phyloP scores from a whole-genome alignment of 2,329 filamentous ascomycete genomes.

The Trichophaea hybrida region DNA sequence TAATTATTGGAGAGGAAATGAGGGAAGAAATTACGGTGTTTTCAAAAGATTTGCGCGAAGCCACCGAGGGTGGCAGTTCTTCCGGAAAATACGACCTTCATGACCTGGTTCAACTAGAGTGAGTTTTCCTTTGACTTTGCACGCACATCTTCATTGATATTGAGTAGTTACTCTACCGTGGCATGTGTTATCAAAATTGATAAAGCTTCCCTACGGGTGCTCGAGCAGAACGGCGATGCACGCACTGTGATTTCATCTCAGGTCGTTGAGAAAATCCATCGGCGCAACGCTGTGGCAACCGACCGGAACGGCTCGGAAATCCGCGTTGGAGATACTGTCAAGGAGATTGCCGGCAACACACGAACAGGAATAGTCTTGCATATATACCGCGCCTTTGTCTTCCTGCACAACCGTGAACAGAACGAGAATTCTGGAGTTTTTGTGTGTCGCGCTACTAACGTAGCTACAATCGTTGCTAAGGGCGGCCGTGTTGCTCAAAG shows the following conservation, averaged over 20 bases:
- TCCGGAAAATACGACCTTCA: conserved; percentile 84
- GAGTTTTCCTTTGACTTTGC: conserved; percentile 29
- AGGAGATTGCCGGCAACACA: conserved; percentile 67
- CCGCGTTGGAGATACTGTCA: conserved; percentile 76
- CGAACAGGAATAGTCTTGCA: conserved; percentile 82
- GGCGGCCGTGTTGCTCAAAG: conserved; percentile 59
- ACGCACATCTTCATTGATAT: conserved; percentile 15
- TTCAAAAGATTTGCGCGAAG: conserved; percentile 88
- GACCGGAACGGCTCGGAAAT: conserved; percentile 92
- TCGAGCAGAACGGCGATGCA: conserved; percentile 78
- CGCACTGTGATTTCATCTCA: conserved; percentile 78
- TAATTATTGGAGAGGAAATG: conserved; percentile 61
- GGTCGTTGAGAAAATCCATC: conserved; percentile 76
- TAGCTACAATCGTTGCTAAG: conserved; percentile 86
- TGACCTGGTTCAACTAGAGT: conserved; percentile 86
- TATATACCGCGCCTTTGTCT: conserved; percentile 84
- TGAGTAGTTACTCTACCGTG: conserved; percentile 60
- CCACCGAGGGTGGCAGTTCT: conserved; percentile 77
- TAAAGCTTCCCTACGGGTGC: conserved; percentile 72
- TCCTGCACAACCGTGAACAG: conserved; percentile 69
- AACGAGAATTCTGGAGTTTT: conserved; percentile 83
- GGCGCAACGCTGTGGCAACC: conserved; percentile 74
- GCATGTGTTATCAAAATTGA: conserved; percentile 92
- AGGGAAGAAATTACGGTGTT: conserved; percentile 94
- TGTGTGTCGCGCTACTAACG: conserved; percentile 69